phyloP scores from a whole-genome alignment of 2,329 filamentous ascomycete genomes.

The Aspergillus chevalieri region DNA sequence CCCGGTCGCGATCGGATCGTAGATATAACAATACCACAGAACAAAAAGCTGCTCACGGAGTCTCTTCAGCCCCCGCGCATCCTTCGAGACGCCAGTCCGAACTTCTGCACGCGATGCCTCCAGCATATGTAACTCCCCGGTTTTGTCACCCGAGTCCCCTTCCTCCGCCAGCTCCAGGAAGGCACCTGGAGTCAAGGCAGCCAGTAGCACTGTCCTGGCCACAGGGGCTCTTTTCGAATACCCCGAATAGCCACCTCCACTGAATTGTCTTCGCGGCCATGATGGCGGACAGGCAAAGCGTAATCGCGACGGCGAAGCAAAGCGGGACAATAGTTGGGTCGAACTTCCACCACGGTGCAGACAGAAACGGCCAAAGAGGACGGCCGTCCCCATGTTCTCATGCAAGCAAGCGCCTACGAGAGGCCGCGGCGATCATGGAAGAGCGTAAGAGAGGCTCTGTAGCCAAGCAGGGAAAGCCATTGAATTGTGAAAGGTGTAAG shows the following conservation, averaged over 20 bases:
- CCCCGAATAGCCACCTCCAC: conserved; percentile 2
- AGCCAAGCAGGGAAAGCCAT: not conserved
- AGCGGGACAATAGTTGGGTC: conserved; percentile 25
- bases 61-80: conserved; percentile 55
- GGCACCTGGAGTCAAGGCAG: conserved; percentile 51
- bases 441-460: conserved; percentile 2
- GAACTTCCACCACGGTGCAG: conserved; percentile 34
- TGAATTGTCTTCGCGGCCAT: conserved; percentile 16
- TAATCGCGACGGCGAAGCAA: conserved; percentile 24
- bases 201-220: conserved; percentile 29
- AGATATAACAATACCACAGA: conserved; percentile 55
- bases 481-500: not conserved
- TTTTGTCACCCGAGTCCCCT: conserved; percentile 49
- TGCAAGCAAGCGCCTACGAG: conserved; percentile 8
- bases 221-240: conserved; percentile 18
- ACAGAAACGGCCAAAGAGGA: conserved; percentile 46
- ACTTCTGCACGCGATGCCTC: conserved; percentile 74
- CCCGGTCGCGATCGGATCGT: conserved; percentile 79
- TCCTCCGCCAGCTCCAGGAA: conserved; percentile 55
- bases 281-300: conserved; percentile 15
- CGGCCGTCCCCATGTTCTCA: conserved; percentile 46
- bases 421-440: conserved; percentile 3
- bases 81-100: conserved; percentile 58
- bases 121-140: conserved; percentile 80
- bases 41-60: conserved; percentile 57